Evolutionary conservation across 257 asterid genomes (phyloP).

Genomic region (Capsicum baccatum): DNA sequence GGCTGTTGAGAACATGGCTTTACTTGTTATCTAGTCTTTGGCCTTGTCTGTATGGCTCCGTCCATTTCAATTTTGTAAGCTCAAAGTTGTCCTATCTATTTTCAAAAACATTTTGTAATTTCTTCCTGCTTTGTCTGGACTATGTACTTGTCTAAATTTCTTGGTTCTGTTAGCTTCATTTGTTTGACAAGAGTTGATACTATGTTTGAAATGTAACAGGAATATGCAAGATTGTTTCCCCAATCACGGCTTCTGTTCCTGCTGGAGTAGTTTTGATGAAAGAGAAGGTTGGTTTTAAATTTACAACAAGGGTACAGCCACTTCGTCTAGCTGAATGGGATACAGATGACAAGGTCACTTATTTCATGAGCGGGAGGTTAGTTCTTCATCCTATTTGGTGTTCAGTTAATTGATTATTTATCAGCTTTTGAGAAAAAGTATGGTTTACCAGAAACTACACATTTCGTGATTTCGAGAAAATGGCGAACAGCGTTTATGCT

Average conservation of each 20-base stretch:
- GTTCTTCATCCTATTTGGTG: constrained; percentile 30
- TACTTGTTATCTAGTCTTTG: constrained; percentile 10
- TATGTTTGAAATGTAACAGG: constrained; percentile 49
- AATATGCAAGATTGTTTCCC: constrained; percentile 94
- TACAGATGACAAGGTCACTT: constrained; percentile 85
- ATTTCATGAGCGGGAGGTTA: constrained; percentile 95
- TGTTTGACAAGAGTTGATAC: background rate
- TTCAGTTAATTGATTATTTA: constrained; percentile 22
- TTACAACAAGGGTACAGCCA: constrained; percentile 97
- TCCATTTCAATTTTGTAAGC: background rate
- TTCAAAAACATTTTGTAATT: background rate
- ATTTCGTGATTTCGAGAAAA: constrained; percentile 97
- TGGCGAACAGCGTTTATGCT: constrained; percentile 96
- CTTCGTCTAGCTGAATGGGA: constrained; percentile 98
- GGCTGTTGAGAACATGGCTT: background rate
- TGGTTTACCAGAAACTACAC: constrained; percentile 77
- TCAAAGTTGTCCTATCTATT: constrained; percentile 17
- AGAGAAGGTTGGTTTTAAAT: constrained; percentile 87
- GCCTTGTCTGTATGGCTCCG: background rate
- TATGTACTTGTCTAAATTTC: background rate
- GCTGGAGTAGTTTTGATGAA: constrained; percentile 97
- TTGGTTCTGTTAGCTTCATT: constrained; percentile 23
- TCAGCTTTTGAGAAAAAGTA: constrained; percentile 9
- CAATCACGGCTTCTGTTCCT: constrained; percentile 86
- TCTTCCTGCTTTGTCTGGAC: constrained; percentile 24